phyloP scores from a whole-genome alignment of 208 protist species.

The Trypanosoma cruzi region DNA sequence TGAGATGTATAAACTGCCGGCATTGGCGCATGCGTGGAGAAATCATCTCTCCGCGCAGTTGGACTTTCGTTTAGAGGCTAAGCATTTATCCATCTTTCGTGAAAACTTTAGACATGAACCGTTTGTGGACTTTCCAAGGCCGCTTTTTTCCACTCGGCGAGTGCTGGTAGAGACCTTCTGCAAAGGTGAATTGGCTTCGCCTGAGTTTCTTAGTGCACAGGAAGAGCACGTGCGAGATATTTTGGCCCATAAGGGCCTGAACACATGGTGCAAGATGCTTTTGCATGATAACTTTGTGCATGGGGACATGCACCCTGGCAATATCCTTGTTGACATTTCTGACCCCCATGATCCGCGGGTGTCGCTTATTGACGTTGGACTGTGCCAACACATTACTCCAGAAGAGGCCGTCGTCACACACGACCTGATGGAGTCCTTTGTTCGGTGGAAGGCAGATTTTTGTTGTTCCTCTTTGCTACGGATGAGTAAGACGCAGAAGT shows the following conservation, averaged over 20 bases:
- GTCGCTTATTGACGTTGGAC: conserved; percentile 88
- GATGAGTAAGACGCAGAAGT: conserved; percentile 69
- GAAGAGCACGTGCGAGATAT: conserved; percentile 75
- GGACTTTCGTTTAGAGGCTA: conserved; percentile 90
- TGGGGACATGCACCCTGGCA: conserved; percentile 94
- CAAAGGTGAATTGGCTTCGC: conserved; percentile 72
- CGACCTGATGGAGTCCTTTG: conserved; percentile 87
- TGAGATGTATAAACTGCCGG: conserved; percentile 62
- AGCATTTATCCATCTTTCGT: conserved; percentile 83
- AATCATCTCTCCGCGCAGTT: conserved; percentile 88
- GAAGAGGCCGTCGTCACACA: conserved; percentile 64
- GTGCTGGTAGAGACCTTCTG: conserved; percentile 91
- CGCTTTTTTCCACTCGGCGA: conserved; percentile 79
- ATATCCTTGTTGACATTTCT: conserved; percentile 88
- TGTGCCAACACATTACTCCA: conserved; percentile 83
- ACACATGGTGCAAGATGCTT: conserved; percentile 93
- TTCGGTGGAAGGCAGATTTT: conserved; percentile 76
- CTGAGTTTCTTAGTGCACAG: conserved; percentile 80
- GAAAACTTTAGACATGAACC: conserved; percentile 75
- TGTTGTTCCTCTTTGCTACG: conserved; percentile 63
- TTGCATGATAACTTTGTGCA: conserved; percentile 93
- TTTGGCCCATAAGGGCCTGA: conserved; percentile 86
- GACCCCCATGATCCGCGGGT: conserved; percentile 78
- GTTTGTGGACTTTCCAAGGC: conserved; percentile 86
- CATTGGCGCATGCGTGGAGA: conserved; percentile 67